A percentile compares a stretch with the other conserved stretches of the same genome.
phyloP scores from a whole-genome alignment of 2,329 filamentous ascomycete species.

The Blumeria hordei region DNA sequence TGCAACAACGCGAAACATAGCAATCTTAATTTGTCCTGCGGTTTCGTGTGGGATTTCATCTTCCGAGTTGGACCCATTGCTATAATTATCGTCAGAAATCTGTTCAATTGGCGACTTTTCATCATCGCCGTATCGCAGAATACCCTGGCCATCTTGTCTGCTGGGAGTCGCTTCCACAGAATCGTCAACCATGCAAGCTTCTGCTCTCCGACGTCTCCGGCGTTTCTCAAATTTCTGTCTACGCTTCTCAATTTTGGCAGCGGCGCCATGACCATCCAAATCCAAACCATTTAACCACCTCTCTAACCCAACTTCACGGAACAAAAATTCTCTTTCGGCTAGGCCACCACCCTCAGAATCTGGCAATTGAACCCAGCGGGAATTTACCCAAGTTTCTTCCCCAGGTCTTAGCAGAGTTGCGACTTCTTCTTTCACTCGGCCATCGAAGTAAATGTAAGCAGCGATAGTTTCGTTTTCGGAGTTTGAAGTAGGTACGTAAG shows the following conservation, averaged over 20 bases:
- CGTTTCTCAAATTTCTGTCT: slow-evolving; percentile 53
- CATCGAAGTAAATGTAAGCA: slow-evolving; percentile 97
- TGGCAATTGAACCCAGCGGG: slow-evolving; percentile 86
- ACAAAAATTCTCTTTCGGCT: slow-evolving; percentile 88
- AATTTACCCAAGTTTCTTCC: slow-evolving; percentile 98
- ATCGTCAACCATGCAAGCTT: slow-evolving; percentile 14
- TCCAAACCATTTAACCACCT: slow-evolving; percentile 92
- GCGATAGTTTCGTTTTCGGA: slow-evolving; percentile 93
- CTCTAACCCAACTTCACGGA: slow-evolving; percentile 88
- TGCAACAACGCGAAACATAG: slow-evolving; percentile 81
- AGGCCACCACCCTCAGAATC: slow-evolving; percentile 78
- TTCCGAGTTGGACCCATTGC: slow-evolving; percentile 46
- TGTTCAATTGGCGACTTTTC: slow-evolving; percentile 51
- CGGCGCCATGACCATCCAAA: slow-evolving; percentile 76
- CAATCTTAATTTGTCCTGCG: slow-evolving; percentile 92
- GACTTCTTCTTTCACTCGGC: slow-evolving; percentile 83
- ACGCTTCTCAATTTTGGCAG: slow-evolving; percentile 73
- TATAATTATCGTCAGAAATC: slow-evolving; percentile 37
- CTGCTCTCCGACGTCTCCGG: slow-evolving; percentile 33
- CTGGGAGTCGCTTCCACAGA: not conserved
- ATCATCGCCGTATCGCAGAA: slow-evolving; percentile 62
- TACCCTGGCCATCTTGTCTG: slow-evolving; percentile 20
- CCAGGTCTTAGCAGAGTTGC: slow-evolving; percentile 77
- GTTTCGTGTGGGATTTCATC: slow-evolving; percentile 84
- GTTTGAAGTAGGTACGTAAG: slow-evolving; percentile 79